Evolutionary conservation across 306 rosid genomes (phyloP).

Genomic region (Quercus suber): DNA sequence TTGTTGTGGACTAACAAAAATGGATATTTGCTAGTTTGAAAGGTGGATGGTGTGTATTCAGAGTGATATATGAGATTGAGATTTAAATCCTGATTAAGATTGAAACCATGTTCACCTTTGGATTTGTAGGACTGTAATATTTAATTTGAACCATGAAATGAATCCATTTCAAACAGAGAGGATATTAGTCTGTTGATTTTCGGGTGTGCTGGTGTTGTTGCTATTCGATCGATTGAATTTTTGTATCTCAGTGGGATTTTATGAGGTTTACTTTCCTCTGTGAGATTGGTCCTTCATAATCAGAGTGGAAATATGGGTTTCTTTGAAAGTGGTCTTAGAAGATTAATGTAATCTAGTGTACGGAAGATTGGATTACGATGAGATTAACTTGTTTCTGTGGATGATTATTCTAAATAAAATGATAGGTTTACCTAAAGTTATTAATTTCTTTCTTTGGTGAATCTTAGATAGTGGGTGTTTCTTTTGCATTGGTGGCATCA

Average conservation of each 20-base stretch:
- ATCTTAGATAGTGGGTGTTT: background rate
- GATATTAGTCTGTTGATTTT: background rate
- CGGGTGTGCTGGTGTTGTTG: background rate
- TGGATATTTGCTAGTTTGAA: background rate
- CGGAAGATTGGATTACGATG: slow-evolving; percentile 12
- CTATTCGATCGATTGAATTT: background rate
- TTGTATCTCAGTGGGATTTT: background rate
- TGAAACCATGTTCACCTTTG: background rate
- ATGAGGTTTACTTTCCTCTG: background rate
- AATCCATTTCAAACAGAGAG: no score
- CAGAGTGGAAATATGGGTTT: background rate
- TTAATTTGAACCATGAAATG: no score
- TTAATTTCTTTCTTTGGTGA: background rate
- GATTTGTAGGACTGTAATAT: no score
- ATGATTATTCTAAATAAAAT: background rate
- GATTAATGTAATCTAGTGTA: background rate
- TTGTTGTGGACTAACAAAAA: background rate
- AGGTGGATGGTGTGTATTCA: background rate
- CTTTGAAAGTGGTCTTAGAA: background rate
- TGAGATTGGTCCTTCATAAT: background rate
- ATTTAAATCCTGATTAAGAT: background rate
- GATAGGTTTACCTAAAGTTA: background rate
- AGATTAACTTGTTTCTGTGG: background rate
- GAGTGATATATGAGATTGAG: background rate
- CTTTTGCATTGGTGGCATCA: background rate